These are phyloP conservation scores for Syzygium aqueum DNA, from an alignment of 345 rosid genomes.

Conservation along the genomic window DNA sequence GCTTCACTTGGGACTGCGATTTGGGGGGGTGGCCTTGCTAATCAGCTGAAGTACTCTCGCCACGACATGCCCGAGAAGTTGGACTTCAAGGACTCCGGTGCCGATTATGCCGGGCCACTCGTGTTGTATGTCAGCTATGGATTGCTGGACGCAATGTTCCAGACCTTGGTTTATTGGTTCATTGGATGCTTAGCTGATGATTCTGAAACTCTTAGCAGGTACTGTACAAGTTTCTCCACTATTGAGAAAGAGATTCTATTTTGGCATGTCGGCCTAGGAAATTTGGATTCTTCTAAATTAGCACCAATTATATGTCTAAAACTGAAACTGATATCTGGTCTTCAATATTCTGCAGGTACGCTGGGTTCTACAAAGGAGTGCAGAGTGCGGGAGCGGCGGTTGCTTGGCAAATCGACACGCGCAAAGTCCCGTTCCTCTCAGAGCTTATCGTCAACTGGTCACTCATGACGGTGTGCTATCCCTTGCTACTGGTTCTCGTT, in stretches of 20 bases:
- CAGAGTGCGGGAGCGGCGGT: conserved; percentile 95
- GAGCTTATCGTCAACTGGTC: conserved; percentile 73
- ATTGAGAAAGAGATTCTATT: too few species aligned
- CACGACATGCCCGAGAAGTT: conserved; percentile 27
- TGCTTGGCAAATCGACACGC: conserved; percentile 86
- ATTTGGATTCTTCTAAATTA: neutral
- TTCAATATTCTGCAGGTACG: conserved; percentile 29
- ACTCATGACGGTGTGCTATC: conserved; percentile 68
- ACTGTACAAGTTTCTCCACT: neutral
- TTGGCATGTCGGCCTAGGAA: neutral
- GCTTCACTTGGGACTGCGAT: conserved; percentile 47
- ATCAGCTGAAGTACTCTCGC: conserved; percentile 40
- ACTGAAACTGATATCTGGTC: neutral
- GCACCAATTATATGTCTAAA: neutral
- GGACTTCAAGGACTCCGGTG: conserved; percentile 66
- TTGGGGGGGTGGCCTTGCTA: conserved; percentile 85
- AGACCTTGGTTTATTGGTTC: conserved; percentile 85
- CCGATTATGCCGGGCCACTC: conserved; percentile 56
- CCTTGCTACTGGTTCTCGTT: conserved; percentile 52
- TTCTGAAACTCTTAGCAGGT: conserved; percentile 61
- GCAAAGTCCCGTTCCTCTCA: conserved; percentile 42
- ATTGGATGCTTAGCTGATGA: conserved; percentile 84
- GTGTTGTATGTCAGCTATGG: conserved; percentile 68
- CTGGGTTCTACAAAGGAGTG: conserved; percentile 87
- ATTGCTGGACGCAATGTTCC: conserved; percentile 75